Base-by-base conservation (phyloP, 1,284 basidiomycete genomes). In the Sporisorium sorghi region DNA sequence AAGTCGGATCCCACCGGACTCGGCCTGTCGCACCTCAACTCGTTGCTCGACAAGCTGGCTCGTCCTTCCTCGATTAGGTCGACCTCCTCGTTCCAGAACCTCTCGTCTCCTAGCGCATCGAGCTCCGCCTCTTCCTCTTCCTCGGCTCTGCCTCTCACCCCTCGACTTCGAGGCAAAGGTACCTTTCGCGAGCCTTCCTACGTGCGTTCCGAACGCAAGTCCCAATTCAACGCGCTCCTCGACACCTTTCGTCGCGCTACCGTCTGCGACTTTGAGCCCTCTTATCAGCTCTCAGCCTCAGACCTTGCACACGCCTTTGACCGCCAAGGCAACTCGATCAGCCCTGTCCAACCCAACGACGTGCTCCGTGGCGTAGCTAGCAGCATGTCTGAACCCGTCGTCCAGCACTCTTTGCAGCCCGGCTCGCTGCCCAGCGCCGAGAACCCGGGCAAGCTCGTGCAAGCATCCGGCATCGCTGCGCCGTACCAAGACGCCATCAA, bases 401-500 rank as follows among this genome's bases (percentile, higher is more conserved):
- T 71, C 37, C 61, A 72, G 43, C 70, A 61, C 40, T 6, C 61
- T 15, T 52, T 62, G 23, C 62, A 63, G 30, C 14, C 49, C 30
- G 63, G 59, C 50, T 50, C 65, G n/a, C 33, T 69, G n/a, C 71
- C 71, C 11, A 69, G 62, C 53, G 67, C 72, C 19, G 77, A 82
- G 49, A 79, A 75, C 43, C 79, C 78, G 10, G 82, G 81, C 55
- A 81, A 79, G 59, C 75, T 84, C 17, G 67, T 79, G 23, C 71
- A 80, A 35, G 82, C 82, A 14, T 72, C 76, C 14, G 73, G 66
- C 23, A 82, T 84, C 44, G 80, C 80, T 8, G 76, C 73, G 26
- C 83, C 83, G 0, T 84, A 81, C 67, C 72, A 81, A 52, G 73
- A 73, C 23, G 72, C 73, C 33, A 73, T 80, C 58, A 73, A 68